Base-by-base conservation (phyloP, 192 early-diverging fungal species). In the Anaeromyces robustus region DNA sequence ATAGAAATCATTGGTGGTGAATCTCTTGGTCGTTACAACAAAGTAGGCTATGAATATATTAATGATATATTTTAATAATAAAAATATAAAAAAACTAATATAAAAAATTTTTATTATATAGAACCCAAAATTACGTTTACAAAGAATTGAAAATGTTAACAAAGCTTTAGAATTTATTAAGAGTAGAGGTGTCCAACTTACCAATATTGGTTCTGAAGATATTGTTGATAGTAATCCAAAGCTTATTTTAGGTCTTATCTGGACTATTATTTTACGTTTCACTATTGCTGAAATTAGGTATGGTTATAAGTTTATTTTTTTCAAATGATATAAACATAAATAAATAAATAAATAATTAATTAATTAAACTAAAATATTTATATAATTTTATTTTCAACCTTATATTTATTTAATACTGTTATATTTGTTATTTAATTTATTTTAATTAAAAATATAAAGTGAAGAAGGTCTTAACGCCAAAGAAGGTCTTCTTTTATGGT, bases 161-260 rank as follows among this genome's bases (percentile, higher is more conserved):
- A 94, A 93, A 85, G 94, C 96, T 26, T 88, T 98, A 41, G 95
- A 95, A 80, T 98, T 96, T 85, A 96, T 98, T 83, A 92, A 92
- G 39, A 89, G 89, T 29, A 90, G 96, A 79, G 93, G 92, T 77
- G 93, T 98, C 77, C 85, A 88, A 30, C 86, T 98, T 37, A 97
- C 95, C 79, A 98, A 98, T 86, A 97, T 97, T 89, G 97, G 97
- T 32, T 93, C 95, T 79, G 97, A 98, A 84, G 97, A 98, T 89
- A 98, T 98, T 84, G 96, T 97, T 29, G 95, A 97, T 84, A 86
- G 88, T 12, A 97, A 97, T 87, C 81, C 85, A 37, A 98, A 98
- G 88, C 90, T 98, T 82, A 93, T 96, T 80, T 87, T 98, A 19
- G 97, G 97, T 22, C 91, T 98, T 90, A 94, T 98, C 81, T 98